phyloP scores from a whole-genome alignment of 257 asterid genomes.

The Solanum stenotomum region DNA sequence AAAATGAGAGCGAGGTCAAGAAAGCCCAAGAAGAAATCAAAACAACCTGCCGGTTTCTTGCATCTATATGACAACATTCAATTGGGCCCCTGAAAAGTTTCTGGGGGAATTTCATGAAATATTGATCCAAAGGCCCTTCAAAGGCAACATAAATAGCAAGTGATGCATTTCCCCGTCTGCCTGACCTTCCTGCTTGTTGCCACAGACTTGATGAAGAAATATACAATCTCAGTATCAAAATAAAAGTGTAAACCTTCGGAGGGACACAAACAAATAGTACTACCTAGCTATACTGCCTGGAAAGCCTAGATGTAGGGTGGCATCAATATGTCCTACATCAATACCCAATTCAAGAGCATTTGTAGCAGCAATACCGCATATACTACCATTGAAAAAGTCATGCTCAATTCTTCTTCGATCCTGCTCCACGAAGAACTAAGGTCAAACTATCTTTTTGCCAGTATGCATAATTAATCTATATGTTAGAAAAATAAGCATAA shows the following conservation, averaged over 20 bases:
- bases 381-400: constrained; percentile 61
- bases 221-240: not conserved
- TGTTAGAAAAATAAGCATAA: not conserved
- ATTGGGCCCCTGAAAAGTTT: constrained; percentile 81
- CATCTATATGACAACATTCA: constrained; percentile 90
- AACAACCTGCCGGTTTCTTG: constrained; percentile 74
- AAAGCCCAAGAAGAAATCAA: not conserved
- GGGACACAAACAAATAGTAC: constrained; percentile 3
- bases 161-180: constrained; percentile 82
- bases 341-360: constrained; percentile 97
- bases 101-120: constrained; percentile 81
- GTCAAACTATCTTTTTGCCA: not conserved
- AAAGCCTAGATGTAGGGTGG: constrained; percentile 91
- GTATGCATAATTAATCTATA: not conserved
- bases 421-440: constrained; percentile 38
- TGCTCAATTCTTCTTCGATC: constrained; percentile 87
- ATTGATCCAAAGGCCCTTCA: constrained; percentile 94
- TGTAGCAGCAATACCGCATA: constrained; percentile 90
- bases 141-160: constrained; percentile 93
- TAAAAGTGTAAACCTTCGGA: not conserved
- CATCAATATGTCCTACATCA: constrained; percentile 95
- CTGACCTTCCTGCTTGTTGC: constrained; percentile 99
- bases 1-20: not conserved
- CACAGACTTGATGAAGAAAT: constrained; percentile 44
- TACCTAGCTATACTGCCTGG: constrained; percentile 98